Base-by-base conservation (phyloP, 805 yeast genomes). In the Nakazawaea pomicola region DNA sequence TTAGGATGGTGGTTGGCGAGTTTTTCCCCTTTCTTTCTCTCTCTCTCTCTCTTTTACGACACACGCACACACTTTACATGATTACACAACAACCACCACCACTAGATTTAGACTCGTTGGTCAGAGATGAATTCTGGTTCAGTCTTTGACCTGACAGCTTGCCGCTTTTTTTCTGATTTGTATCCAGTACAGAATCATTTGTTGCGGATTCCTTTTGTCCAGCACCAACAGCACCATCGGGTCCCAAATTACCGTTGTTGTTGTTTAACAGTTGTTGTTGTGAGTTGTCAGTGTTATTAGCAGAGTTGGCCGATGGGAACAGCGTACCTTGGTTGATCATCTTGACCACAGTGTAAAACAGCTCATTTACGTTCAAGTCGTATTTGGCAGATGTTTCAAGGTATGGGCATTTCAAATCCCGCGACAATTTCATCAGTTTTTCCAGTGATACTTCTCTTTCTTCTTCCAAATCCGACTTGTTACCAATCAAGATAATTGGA, bases 381-480 rank as follows among this genome's bases (percentile, higher is more conserved):
- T 83, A 86, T 61, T 93, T 93, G 18, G 98, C 98, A 30, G 91
- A 80, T 1, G 98, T 87, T 64, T 93, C 99, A 51, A 90, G 72
- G 58, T 90, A 93, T 47, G 83, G 78, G 50, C 84, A 75, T 46
- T 73, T 70, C 55, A 86, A 76, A 48, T 75, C 72, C 42, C 72
- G 69, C 23, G 95, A 95, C 45, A 87, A 66, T 35, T 63, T 64
- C 40, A 61, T 51, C 20, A 80, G 86, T 57, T 83, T 90, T 16
- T 67, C 74, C 32, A 63, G 67, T 11, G 76, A 64, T 12, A 82
- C 84, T 53, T 76, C 80, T 46, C 91, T 74, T 51, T 83, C 80
- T 47, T 74, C 73, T 46, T 74, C 72, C 38, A 85, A 65, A 58
- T 85, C 95, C 37, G 75, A 64, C 61, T 86, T 85, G 61, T 85